phyloP scores from a whole-genome alignment of 208 protist species.

The Strigomonas culicis region DNA sequence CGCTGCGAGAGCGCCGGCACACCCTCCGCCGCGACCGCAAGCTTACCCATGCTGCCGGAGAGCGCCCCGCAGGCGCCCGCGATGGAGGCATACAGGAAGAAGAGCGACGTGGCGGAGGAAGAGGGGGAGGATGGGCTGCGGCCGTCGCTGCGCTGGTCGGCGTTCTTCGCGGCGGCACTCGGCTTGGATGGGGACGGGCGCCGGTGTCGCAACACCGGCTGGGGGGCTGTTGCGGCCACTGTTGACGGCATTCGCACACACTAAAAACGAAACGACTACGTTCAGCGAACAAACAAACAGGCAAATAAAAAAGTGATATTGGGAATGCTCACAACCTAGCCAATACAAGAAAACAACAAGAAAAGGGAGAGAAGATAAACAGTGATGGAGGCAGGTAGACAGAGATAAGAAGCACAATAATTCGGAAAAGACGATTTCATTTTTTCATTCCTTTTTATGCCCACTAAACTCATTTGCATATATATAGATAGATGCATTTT shows the following conservation, averaged over 20 bases:
- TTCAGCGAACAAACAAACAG: too few relatives aligned
- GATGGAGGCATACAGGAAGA: constrained; percentile 63
- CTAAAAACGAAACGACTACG: too few relatives aligned
- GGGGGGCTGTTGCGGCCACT: too few relatives aligned
- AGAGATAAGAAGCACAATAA: constrained; percentile 2
- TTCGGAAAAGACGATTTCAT: background rate
- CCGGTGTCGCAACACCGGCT: too few relatives aligned
- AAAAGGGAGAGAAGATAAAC: too few relatives aligned
- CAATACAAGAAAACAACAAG: too few relatives aligned
- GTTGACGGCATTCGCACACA: too few relatives aligned
- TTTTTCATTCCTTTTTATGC: constrained; percentile 3
- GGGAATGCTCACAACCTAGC: too few relatives aligned
- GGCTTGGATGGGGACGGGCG: too few relatives aligned
- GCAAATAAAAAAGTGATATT: too few relatives aligned
- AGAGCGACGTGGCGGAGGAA: constrained; percentile 18
- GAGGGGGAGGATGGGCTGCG: background rate
- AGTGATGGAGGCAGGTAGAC: background rate
- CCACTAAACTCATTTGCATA: background rate
- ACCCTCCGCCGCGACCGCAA: constrained; percentile 36
- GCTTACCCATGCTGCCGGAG: constrained; percentile 69
- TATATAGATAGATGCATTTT: too few relatives aligned
- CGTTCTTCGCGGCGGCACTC: too few relatives aligned
- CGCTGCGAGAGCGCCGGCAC: constrained; percentile 5
- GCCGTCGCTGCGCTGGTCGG: background rate
- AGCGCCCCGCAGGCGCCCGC: constrained; percentile 67